Evolutionary conservation across 352 stramenopile species (phyloP).

Genomic region (Phytopythium mirpurense): DNA sequence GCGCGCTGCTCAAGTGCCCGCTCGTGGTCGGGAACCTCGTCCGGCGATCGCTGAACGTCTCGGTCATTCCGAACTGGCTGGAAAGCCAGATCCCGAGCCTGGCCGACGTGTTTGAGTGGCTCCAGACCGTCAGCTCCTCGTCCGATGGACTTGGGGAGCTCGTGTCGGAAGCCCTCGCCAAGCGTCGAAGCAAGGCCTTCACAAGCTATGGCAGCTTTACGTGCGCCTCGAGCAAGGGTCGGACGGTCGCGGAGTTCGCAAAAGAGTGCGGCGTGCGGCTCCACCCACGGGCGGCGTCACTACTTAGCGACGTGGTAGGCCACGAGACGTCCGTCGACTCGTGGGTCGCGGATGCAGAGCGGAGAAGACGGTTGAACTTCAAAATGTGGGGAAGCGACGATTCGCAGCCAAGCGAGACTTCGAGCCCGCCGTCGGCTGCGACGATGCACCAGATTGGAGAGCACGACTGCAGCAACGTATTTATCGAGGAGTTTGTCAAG

Average conservation of each 20-base stretch:
- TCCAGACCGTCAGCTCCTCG: slow-evolving; percentile 54
- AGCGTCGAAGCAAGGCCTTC: slow-evolving; percentile 31
- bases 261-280: slow-evolving; percentile 29
- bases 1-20: slow-evolving; percentile 43
- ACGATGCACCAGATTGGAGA: not conserved
- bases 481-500: slow-evolving; percentile 75
- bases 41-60: slow-evolving; percentile 65
- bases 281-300: slow-evolving; percentile 24
- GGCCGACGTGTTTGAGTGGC: slow-evolving; percentile 58
- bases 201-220: slow-evolving; percentile 31
- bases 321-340: slow-evolving; percentile 19
- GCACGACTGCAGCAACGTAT: slow-evolving; percentile 52
- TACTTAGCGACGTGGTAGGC: slow-evolving; percentile 14
- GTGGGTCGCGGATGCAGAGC: slow-evolving; percentile 11
- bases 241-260: slow-evolving; percentile 27
- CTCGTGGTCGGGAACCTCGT: slow-evolving; percentile 43
- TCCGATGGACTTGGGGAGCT: slow-evolving; percentile 73
- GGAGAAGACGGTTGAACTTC: slow-evolving; percentile 1
- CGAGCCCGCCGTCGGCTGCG: not conserved
- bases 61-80: slow-evolving; percentile 62
- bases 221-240: slow-evolving; percentile 13
- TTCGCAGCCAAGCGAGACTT: not conserved
- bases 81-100: slow-evolving; percentile 55
- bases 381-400: slow-evolving; percentile 3
- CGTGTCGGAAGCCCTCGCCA: slow-evolving; percentile 58